Conservation (phyloP, 345 rosid genomes). For the Eucalyptus cloeziana region DNA sequence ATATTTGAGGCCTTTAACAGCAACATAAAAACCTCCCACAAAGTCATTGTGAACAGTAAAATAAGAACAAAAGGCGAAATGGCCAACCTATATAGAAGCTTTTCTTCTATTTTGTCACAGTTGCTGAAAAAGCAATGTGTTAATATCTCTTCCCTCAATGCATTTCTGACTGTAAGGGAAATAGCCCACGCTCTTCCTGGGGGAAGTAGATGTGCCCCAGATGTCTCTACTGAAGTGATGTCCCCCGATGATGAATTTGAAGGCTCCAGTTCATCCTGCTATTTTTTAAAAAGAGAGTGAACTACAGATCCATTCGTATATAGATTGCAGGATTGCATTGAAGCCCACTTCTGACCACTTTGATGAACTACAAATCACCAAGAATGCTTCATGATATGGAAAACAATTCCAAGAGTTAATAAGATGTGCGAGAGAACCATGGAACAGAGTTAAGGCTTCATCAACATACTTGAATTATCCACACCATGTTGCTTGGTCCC, state of each 20-base stretch:
- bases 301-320: neutral
- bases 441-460: neutral
- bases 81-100: slow-evolving; percentile 61
- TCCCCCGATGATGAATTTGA: slow-evolving; percentile 3
- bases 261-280: slow-evolving; percentile 30
- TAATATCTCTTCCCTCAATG: slow-evolving; percentile 43
- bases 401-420: neutral
- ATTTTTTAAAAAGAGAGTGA: slow-evolving; percentile 2
- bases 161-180: slow-evolving; percentile 14
- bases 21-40: neutral
- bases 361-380: neutral
- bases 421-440: neutral
- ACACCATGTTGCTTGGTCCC: neutral
- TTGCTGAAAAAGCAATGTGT: slow-evolving; percentile 20
- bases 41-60: neutral
- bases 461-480: neutral
- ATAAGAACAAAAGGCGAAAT: neutral
- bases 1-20: neutral
- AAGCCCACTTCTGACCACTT: neutral
- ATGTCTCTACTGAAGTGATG: slow-evolving; percentile 8
- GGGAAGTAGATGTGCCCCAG: slow-evolving; percentile 12
- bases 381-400: neutral
- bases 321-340: neutral
- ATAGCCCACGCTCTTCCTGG: slow-evolving; percentile 34
- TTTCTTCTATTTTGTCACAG: slow-evolving; percentile 16